A percentile compares a stretch with the other conserved stretches of the same genome.
Conservation (phyloP, 75 land plant species). For the Ceratopteris richardii region DNA sequence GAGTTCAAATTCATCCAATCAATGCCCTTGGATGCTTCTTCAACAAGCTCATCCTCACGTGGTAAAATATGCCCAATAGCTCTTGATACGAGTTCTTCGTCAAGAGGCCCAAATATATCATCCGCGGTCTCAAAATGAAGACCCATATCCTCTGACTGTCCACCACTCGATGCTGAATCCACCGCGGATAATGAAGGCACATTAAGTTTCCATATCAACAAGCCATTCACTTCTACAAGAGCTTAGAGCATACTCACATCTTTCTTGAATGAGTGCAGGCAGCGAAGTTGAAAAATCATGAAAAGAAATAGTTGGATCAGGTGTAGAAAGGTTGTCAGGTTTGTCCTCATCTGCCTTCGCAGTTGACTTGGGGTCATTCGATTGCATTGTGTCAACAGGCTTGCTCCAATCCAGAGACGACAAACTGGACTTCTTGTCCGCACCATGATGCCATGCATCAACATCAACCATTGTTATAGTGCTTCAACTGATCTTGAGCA, state of each 20-base stretch:
- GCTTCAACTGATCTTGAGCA: neutral
- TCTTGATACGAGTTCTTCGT: slow-evolving; percentile 69
- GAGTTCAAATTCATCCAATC: slow-evolving; percentile 20
- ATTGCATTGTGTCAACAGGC: neutral
- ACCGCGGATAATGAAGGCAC: slow-evolving; percentile 15
- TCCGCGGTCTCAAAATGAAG: slow-evolving; percentile 15
- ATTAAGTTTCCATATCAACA: slow-evolving; percentile 14
- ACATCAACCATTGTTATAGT: neutral
- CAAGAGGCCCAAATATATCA: slow-evolving; percentile 32
- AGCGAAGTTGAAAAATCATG: slow-evolving; percentile 23
- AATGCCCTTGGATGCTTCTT: too few species aligned
- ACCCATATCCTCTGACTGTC: neutral
- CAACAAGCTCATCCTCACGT: slow-evolving; percentile 81
- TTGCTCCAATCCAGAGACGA: slow-evolving; percentile 3
- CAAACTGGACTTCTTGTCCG: neutral
- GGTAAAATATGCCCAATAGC: slow-evolving; percentile 94
- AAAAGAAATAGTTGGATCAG: slow-evolving; percentile 8
- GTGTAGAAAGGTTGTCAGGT: too few species aligned
- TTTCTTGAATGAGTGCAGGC: slow-evolving; percentile 21
- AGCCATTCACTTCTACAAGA: neutral
- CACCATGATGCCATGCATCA: slow-evolving; percentile 1
- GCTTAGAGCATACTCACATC: slow-evolving; percentile 12
- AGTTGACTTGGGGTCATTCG: neutral
- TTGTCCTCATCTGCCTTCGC: too few species aligned
- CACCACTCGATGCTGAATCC: neutral